phyloP scores from a whole-genome alignment of 192 early-diverging fungal genomes.

The Haplosporangium gracile region DNA sequence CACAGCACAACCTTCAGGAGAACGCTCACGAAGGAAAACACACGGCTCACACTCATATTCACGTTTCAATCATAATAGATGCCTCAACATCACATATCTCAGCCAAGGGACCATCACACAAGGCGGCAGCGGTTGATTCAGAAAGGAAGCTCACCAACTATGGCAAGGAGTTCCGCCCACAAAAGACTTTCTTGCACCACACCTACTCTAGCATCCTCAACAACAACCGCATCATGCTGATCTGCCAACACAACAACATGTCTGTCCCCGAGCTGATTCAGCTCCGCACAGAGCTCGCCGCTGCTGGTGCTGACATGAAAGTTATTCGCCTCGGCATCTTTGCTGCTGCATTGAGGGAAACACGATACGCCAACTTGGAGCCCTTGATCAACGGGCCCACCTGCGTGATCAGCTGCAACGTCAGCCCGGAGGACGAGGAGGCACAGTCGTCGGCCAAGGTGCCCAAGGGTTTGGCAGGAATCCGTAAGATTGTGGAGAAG shows the following conservation, averaged over 20 bases:
- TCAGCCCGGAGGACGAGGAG: constrained; percentile 58
- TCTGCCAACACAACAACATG: constrained; percentile 74
- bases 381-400: constrained; percentile 67
- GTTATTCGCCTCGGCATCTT: constrained; percentile 65
- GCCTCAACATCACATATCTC: constrained; percentile 31
- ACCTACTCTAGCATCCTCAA: constrained; percentile 60
- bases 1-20: not conserved
- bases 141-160: constrained; percentile 46
- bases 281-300: constrained; percentile 61
- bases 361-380: constrained; percentile 61
- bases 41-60: not conserved
- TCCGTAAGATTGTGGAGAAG: constrained; percentile 60
- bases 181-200: constrained; percentile 61
- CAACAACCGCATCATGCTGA: constrained; percentile 64
- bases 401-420: constrained; percentile 63
- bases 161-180: constrained; percentile 61
- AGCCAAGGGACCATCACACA: constrained; percentile 22
- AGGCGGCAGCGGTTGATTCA: constrained; percentile 28
- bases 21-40: not conserved
- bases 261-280: constrained; percentile 64
- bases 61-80: constrained; percentile 15
- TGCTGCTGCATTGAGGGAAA: constrained; percentile 57
- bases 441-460: constrained; percentile 29
- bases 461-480: constrained; percentile 54
- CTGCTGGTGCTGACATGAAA: constrained; percentile 54